These are phyloP conservation scores for Suhomyces sp. DNA, from an alignment of 805 yeast genomes.

Conservation along the genomic window DNA sequence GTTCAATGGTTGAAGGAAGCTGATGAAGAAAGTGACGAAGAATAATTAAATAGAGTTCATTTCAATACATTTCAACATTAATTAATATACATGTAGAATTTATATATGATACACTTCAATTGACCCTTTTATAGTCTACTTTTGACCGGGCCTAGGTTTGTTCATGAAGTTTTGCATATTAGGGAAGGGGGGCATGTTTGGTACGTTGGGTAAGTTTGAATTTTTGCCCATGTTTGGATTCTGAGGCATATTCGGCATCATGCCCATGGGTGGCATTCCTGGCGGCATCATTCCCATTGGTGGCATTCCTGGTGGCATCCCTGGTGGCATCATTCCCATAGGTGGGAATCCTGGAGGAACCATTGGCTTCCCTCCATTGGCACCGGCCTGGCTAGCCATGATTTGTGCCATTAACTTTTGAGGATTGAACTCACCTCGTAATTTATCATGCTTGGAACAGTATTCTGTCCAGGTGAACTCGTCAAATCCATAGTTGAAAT, in stretches of 20 bases:
- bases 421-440: conserved; percentile 78
- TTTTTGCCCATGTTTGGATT: conserved; percentile 18
- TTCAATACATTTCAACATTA: background rate
- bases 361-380: conserved; percentile 5
- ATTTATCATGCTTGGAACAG: conserved; percentile 79
- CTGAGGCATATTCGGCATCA: conserved; percentile 24
- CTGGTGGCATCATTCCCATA: conserved; percentile 19
- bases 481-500: conserved; percentile 94
- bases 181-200: conserved; percentile 20
- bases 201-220: conserved; percentile 21
- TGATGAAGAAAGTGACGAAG: conserved; percentile 74
- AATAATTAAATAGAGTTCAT: conserved; percentile 26
- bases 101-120: background rate
- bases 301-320: conserved; percentile 12
- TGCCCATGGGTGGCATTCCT: conserved; percentile 18
- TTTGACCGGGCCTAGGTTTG: conserved; percentile 4
- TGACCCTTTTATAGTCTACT: too few species aligned
- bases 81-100: background rate
- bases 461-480: conserved; percentile 96
- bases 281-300: conserved; percentile 8
- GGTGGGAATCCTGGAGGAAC: conserved; percentile 21
- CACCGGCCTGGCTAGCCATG: conserved; percentile 34
- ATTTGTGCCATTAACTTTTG: conserved; percentile 70
- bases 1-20: conserved; percentile 94
- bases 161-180: conserved; percentile 18